Percentiles rank a stretch among this genome's conserved stretches.
These are phyloP conservation scores for Lobulomyces angularis DNA, from an alignment of 192 early-diverging fungal species.

Conservation along the genomic window DNA sequence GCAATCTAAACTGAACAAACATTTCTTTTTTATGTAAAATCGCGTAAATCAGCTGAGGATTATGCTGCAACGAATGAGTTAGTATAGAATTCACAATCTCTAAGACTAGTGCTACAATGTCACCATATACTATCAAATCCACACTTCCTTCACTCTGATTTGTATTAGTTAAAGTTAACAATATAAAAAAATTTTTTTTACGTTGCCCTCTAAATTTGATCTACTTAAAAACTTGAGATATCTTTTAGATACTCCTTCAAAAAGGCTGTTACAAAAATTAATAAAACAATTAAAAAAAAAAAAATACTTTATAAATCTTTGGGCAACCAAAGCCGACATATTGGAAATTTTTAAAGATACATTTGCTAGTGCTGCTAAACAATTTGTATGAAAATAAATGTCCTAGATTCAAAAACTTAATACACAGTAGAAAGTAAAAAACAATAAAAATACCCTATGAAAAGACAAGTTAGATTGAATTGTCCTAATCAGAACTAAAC, in stretches of 20 bases:
- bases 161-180: no score
- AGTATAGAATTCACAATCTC: conserved; percentile 62
- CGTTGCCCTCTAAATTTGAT: no score
- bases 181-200: no score
- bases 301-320: conserved; percentile 47
- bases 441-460: conserved; percentile 36
- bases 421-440: no score
- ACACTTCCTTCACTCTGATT: conserved; percentile 15
- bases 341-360: conserved; percentile 43
- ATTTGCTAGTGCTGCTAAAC: conserved; percentile 52
- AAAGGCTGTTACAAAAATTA: no score
- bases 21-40: conserved; percentile 53
- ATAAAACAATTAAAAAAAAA: neutral
- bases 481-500: conserved; percentile 50
- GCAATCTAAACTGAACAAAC: conserved; percentile 40
- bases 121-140: conserved; percentile 49
- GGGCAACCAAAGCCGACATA: conserved; percentile 56
- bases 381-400: conserved; percentile 53
- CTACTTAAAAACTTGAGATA: no score
- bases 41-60: conserved; percentile 58
- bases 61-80: conserved; percentile 44
- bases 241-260: no score
- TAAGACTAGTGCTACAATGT: conserved; percentile 50
- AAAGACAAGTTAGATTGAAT: conserved; percentile 57
- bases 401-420: no score